Evolutionary conservation across 352 stramenopile species (phyloP).

Genomic region (Phytopythium cucurbitacearum): DNA sequence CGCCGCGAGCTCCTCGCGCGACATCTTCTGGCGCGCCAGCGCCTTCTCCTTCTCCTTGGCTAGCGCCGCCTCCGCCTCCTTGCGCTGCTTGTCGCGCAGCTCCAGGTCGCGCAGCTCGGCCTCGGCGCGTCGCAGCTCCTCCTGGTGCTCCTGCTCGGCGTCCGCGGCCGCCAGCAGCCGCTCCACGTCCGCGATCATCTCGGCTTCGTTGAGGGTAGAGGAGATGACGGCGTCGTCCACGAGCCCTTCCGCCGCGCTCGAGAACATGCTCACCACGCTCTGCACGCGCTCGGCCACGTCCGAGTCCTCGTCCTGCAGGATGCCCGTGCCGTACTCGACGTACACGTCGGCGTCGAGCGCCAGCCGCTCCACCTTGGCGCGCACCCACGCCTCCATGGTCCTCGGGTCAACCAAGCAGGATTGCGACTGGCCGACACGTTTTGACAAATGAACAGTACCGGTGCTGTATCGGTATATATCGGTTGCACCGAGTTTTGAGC

Average conservation of each 20-base stretch:
- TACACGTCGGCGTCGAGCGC: slow-evolving; percentile 71
- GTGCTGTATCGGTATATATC: not conserved
- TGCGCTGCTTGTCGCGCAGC: slow-evolving; percentile 51
- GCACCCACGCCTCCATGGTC: slow-evolving; percentile 61
- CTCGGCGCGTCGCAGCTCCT: slow-evolving; percentile 37
- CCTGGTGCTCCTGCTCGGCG: slow-evolving; percentile 25
- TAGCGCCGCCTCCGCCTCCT: slow-evolving; percentile 49
- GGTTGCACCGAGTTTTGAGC: no score
- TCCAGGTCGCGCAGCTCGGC: slow-evolving; percentile 49
- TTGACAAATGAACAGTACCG: not conserved
- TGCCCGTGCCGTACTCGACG: slow-evolving; percentile 65
- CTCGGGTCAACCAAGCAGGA: slow-evolving; percentile 1
- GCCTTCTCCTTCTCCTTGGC: slow-evolving; percentile 59
- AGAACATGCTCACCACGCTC: slow-evolving; percentile 63
- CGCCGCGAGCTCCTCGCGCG: slow-evolving; percentile 59
- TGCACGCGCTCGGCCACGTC: slow-evolving; percentile 62
- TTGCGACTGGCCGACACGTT: not conserved
- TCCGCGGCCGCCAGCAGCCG: slow-evolving; percentile 33
- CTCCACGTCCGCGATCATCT: slow-evolving; percentile 51
- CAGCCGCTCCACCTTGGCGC: slow-evolving; percentile 47
- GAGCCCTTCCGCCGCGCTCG: slow-evolving; percentile 47
- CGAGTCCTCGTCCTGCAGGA: slow-evolving; percentile 71
- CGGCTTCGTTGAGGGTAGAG: slow-evolving; percentile 24
- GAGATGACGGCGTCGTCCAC: slow-evolving; percentile 34
- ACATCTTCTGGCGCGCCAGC: slow-evolving; percentile 67